Base-by-base conservation (phyloP, 2,329 filamentous ascomycete genomes). In the Aspergillus intermedius region DNA sequence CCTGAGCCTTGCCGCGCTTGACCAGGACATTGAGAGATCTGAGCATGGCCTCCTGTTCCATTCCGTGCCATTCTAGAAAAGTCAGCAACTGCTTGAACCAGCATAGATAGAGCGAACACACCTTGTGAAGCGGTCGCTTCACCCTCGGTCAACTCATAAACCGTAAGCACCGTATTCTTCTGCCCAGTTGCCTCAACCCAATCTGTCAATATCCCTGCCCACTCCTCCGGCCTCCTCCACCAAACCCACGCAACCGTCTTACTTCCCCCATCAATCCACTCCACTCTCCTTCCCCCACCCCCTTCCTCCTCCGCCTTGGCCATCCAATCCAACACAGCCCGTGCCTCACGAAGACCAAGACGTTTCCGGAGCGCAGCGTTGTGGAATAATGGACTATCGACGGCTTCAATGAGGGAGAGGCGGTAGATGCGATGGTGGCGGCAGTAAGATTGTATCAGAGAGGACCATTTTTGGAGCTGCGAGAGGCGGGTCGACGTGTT, bases 71-170 rank as follows among this genome's bases (percentile, higher is more conserved):
- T 58, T 94, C 89, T 86, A 58, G 25, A 50, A 21, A n/a, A 42
- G 42, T 53, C 30, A 59, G 49, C 35, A 51, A 39, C 35, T 19
- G 46, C 32, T 2, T 15, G 5, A 28, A 22, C 19, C 4, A 17
- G 25, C 21, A 22, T 5, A 47, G 3, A n/a, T 45, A 19, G 25
- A 48, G 15, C 30, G 49, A 21, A 15, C 50, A 71, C 76, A 86
- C 84, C 83, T 57, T 84, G 81, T 2, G 80, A 82, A 49, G 75
- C 70, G 2, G 87, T 89, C 25, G 78, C 85, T 62, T 97, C 91
- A n/a, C 91, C 88, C 68, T 96, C 83, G 2, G 82, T 79, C 60
- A 98, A 73, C 73, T 98, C 93, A 69, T 96, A 97, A 21, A 98
- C 75, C 49, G 93, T 98, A 63, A 98, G 70, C 48, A 98, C 91